Base-by-base conservation (phyloP, 2,329 filamentous ascomycete genomes). In the Penicillium polonicum region DNA sequence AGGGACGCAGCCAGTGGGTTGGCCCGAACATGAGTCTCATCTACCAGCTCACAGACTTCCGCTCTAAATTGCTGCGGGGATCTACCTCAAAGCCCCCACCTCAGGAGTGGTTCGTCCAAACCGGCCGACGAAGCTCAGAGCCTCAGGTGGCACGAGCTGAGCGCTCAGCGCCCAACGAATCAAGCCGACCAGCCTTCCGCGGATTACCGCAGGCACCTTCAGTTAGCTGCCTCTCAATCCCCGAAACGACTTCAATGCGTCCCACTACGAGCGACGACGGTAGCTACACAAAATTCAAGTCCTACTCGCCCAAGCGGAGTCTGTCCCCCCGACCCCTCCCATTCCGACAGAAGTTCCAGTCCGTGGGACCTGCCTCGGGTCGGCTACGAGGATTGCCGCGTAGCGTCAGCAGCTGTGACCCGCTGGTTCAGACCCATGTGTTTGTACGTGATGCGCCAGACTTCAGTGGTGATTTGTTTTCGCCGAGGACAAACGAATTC, bases 21-120 rank as follows among this genome's bases (percentile, higher is more conserved):
- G 85, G 85, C 2, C 85, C 85, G 1, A 88, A 88, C 69, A 88
- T 88, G 85, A 87, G 85, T 63, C 75, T 88, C 55, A 88, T 88
- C 68, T 88, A 88, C 78, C 85, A 88, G 67, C 76, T 88, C 48
- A 85, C 85, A 31, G 85, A 88, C 69, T 88, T 87, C 68, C 79
- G 84, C 53, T 69, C 73, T 15, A 74, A 74, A 42, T 61, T 79
- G 36, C 54, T 72, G 56, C 68, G 74, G 49, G 67, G 69, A 29
- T 65, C 66, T 12, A 60, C 67, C 2, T 71, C 72, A 9, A 69
- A 70, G 36, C 65, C 70, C 21, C 64, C 71, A 7, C 70, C 71
- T 8, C 64, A 68, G 13, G 73, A 76, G 52, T 76, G 72, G 72
- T 76, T 74, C 59, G 64, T 70, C 12, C 57, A 64, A 48, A 65